Percentiles rank a stretch among this genome's conserved stretches.
Evolutionary conservation across 208 protist species (phyloP).

Genomic region (Trypanosoma brucei): DNA sequence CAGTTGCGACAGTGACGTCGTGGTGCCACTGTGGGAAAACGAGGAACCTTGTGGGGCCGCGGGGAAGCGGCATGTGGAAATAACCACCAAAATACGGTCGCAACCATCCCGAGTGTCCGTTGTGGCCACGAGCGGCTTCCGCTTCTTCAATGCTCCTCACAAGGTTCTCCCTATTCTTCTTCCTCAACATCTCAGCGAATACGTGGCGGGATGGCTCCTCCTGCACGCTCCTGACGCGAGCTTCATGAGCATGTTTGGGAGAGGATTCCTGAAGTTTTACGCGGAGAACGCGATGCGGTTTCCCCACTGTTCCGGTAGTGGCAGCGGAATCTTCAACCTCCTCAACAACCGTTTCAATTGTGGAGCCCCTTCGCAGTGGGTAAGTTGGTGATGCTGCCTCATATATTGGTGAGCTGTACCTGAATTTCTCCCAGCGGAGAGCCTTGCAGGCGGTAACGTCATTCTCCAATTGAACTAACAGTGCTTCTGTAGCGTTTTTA

Average conservation of each 20-base stretch:
- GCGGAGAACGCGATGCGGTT: neutral
- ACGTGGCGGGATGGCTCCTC: constrained; percentile 16
- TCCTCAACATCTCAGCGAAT: constrained; percentile 1
- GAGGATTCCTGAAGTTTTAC: constrained; percentile 1
- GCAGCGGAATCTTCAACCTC: neutral
- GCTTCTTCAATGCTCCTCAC: neutral
- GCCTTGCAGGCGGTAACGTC: constrained; percentile 42
- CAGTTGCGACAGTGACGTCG: constrained; percentile 3
- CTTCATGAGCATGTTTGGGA: neutral
- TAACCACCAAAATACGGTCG: constrained; percentile 39
- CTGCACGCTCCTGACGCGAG: neutral
- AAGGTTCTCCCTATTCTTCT: neutral
- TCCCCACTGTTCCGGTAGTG: neutral
- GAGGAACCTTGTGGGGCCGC: constrained; percentile 33
- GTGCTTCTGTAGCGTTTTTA: neutral
- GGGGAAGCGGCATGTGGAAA: constrained; percentile 8
- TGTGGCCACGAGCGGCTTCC: neutral
- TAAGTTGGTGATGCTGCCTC: neutral
- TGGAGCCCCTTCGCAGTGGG: neutral
- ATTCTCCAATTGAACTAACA: constrained; percentile 28
- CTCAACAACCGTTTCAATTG: constrained; percentile 4
- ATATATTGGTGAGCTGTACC: constrained; percentile 37
- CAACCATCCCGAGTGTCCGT: neutral
- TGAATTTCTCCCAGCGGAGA: constrained; percentile 40
- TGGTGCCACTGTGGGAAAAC: constrained; percentile 50